These are phyloP conservation scores for Aureobasidium sp. DNA, from an alignment of 2,329 filamentous ascomycete genomes.

Conservation along the genomic window DNA sequence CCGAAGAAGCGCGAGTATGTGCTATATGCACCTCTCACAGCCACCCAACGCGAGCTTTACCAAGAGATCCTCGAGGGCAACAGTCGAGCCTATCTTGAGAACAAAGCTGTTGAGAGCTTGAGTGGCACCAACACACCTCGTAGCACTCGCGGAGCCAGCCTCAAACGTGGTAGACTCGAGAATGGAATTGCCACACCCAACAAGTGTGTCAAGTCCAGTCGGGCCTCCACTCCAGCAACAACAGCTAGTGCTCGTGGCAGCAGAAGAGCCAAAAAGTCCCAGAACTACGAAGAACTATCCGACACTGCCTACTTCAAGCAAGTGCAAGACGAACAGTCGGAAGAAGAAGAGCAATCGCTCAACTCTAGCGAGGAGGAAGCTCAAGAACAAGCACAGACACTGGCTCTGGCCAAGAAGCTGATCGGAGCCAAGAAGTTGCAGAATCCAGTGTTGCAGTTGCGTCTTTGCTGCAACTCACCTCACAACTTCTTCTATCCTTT, in stretches of 20 bases:
- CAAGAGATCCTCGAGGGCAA: conserved; percentile 56
- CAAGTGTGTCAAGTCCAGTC: conserved; percentile 69
- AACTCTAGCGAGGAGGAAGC: conserved; percentile 49
- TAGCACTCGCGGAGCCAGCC: conserved; percentile 34
- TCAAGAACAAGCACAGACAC: conserved; percentile 53
- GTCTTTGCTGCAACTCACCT: conserved; percentile 84
- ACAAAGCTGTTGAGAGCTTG: conserved; percentile 62
- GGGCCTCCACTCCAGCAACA: conserved; percentile 61
- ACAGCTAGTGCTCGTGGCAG: conserved; percentile 36
- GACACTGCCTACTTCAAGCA: conserved; percentile 79
- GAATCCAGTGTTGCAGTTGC: conserved; percentile 85
- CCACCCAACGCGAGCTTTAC: conserved; percentile 86
- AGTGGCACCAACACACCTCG: conserved; percentile 44
- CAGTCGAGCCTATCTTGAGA: conserved; percentile 55
- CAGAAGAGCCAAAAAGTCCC: conserved; percentile 45
- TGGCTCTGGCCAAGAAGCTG: conserved; percentile 76
- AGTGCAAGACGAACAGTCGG: conserved; percentile 41
- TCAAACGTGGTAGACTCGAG: conserved; percentile 49
- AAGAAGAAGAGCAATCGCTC: conserved; percentile 26
- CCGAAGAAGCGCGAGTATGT: conserved; percentile 97
- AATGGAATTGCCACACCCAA: conserved; percentile 38
- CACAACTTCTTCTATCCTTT: conserved; percentile 98
- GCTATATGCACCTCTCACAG: conserved; percentile 82
- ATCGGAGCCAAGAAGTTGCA: conserved; percentile 87
- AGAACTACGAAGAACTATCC: conserved; percentile 60